Evolutionary conservation across 2,329 filamentous ascomycete species (phyloP).

Genomic region (Exophiala lecanii-corni): DNA sequence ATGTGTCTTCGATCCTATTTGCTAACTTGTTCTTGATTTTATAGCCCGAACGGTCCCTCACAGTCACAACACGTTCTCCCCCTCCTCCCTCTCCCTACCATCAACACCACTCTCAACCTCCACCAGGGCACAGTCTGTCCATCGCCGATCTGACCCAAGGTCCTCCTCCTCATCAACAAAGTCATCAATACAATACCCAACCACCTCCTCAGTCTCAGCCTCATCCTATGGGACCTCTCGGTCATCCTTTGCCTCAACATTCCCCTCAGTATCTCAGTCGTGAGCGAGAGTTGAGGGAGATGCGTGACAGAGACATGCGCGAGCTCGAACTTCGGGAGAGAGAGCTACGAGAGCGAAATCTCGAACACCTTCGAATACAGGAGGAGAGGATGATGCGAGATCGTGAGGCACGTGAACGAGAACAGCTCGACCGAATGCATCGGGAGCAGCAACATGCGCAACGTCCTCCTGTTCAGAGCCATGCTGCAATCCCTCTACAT

Average conservation of each 20-base stretch:
- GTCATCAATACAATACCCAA: conserved; percentile 41
- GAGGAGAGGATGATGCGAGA: conserved; percentile 56
- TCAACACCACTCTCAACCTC: conserved; percentile 35
- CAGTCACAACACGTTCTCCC: conserved; percentile 30
- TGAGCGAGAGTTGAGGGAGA: conserved; percentile 39
- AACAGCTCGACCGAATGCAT: conserved; percentile 46
- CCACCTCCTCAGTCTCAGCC: conserved; percentile 25
- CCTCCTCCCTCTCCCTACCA: conserved; percentile 25
- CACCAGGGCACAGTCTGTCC: conserved; percentile 41
- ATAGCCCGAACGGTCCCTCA: conserved; percentile 34
- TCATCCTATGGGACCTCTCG: conserved; percentile 18
- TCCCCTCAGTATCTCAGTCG: conserved; percentile 26
- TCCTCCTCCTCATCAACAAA: conserved; percentile 37
- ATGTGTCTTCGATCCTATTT: not conserved
- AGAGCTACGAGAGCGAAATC: conserved; percentile 52
- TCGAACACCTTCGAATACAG: conserved; percentile 49
- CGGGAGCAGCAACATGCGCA: conserved; percentile 62
- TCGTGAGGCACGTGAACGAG: conserved; percentile 57
- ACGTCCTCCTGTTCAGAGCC: conserved; percentile 77
- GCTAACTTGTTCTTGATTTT: conserved; percentile 1
- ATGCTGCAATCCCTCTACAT: conserved; percentile 83
- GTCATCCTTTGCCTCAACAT: conserved; percentile 23
- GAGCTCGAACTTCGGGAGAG: conserved; percentile 57
- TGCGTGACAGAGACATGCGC: conserved; percentile 51
- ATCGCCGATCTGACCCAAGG: conserved; percentile 45